Evolutionary conservation across 371 early-diverging fungal genomes (phyloP).

Genomic region (Choanephora cucurbitarum): DNA sequence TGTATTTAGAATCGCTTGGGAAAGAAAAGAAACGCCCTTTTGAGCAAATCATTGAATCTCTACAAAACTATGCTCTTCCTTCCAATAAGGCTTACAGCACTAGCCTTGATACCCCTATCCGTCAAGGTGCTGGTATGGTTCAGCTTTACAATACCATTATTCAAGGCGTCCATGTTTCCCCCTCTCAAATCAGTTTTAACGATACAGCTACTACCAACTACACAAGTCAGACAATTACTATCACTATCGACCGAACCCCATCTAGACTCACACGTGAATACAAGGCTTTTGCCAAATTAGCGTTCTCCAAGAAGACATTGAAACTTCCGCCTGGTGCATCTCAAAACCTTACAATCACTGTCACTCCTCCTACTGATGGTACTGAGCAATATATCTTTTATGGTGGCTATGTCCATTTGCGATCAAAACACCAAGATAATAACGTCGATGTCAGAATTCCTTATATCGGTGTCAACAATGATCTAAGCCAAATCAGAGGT

Average conservation of each 20-base stretch:
- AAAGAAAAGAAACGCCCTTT: conserved; percentile 8
- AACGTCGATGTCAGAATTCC: background rate
- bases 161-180: conserved; percentile 50
- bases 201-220: conserved; percentile 46
- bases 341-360: conserved; percentile 33
- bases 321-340: conserved; percentile 58
- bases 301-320: conserved; percentile 65
- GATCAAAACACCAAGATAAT: conserved; percentile 16
- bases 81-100: background rate
- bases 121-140: conserved; percentile 74
- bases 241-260: too few species aligned
- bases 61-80: conserved; percentile 52
- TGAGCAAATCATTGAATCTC: conserved; percentile 18
- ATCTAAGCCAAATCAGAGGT: too few species aligned
- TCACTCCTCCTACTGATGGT: conserved; percentile 38
- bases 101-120: conserved; percentile 27
- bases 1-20: conserved; percentile 43
- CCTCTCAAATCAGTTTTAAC: conserved; percentile 65
- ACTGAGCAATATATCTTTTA: conserved; percentile 27
- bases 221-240: conserved; percentile 35
- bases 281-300: conserved; percentile 58
- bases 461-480: background rate
- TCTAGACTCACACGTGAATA: too few species aligned
- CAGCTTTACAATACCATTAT: conserved; percentile 60
- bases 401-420: conserved; percentile 32